These are phyloP conservation scores for Linnemannia hyalina DNA, from an alignment of 192 early-diverging fungal species.

Conservation along the genomic window DNA sequence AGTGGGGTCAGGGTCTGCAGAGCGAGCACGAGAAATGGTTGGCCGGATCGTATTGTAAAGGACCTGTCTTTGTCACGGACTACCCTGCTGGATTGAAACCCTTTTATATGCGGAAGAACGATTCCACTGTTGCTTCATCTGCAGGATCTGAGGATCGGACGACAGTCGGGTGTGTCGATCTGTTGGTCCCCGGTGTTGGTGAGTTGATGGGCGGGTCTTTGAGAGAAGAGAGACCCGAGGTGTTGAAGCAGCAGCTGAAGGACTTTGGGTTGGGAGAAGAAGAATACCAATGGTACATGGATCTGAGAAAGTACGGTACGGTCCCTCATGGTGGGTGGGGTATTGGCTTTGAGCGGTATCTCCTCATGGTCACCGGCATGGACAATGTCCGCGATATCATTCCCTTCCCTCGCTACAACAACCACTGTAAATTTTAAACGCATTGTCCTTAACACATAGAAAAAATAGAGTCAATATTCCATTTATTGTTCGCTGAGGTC, in stretches of 20 bases:
- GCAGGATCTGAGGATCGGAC: conserved; percentile 42
- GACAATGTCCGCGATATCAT: conserved; percentile 82
- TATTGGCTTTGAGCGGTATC: conserved; percentile 88
- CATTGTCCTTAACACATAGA: neutral
- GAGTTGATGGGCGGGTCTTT: conserved; percentile 89
- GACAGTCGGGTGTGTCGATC: conserved; percentile 87
- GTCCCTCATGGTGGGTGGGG: conserved; percentile 93
- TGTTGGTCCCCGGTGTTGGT: conserved; percentile 87
- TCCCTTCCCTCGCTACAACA: conserved; percentile 67
- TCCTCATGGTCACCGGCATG: conserved; percentile 83
- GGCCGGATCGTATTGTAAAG: conserved; percentile 70
- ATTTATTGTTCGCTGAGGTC: neutral
- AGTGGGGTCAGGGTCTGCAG: conserved; percentile 82
- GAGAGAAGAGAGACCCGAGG: conserved; percentile 77
- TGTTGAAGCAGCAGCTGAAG: conserved; percentile 66
- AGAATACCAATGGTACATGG: conserved; percentile 88
- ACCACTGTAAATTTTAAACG: conserved; percentile 66
- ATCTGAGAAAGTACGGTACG: conserved; percentile 85
- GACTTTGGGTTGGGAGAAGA: conserved; percentile 68
- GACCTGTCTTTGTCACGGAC: conserved; percentile 92
- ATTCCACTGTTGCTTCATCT: neutral
- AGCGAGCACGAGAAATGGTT: conserved; percentile 91
- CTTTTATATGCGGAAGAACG: conserved; percentile 87
- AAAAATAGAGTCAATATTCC: neutral
- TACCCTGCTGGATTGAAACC: conserved; percentile 86